Percentiles rank a stretch among this genome's conserved stretches.
Evolutionary conservation across 441 rosid genomes (phyloP).

Genomic region (Erodium texanum): DNA sequence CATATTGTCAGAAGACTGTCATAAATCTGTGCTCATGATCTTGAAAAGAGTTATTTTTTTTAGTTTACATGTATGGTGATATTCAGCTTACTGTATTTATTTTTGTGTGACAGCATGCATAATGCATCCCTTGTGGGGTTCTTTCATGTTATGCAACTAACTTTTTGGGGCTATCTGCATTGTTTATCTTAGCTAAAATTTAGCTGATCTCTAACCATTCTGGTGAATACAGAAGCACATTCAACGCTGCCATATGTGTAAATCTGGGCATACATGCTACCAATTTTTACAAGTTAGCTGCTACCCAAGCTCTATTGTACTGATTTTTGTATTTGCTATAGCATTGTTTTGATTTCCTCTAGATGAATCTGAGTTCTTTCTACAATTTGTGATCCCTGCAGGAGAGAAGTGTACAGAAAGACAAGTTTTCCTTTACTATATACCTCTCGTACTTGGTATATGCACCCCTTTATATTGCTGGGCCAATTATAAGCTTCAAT

Average conservation of each 20-base stretch:
- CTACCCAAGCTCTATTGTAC: conserved; percentile 2
- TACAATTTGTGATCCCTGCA: conserved; percentile 24
- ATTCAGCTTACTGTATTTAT: background rate
- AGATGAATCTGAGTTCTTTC: conserved; percentile 15
- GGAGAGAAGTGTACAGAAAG: conserved; percentile 49
- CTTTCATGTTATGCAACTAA: background rate
- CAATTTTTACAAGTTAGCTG: conserved; percentile 43
- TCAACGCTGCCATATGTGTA: conserved; percentile 46
- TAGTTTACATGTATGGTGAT: background rate
- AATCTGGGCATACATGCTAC: conserved; percentile 51
- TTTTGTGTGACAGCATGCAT: background rate
- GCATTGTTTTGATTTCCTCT: conserved; percentile 1
- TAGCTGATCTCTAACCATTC: conserved; percentile 15
- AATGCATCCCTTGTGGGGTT: background rate
- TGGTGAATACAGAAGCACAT: conserved; percentile 47
- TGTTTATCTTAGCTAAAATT: conserved; percentile 10
- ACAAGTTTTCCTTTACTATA: conserved; percentile 35
- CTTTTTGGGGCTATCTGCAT: background rate
- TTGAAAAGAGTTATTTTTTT: background rate
- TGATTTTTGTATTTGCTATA: conserved; percentile 11
- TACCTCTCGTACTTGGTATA: conserved; percentile 83
- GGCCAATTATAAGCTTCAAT: conserved; percentile 88
- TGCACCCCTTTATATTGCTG: conserved; percentile 88
- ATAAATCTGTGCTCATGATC: background rate
- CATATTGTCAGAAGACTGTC: background rate